Evolutionary conservation across 2,329 filamentous ascomycete species (phyloP), one percentile per base, ranked within the genome.

Genomic region (Ophiosphaerella korrae): DNA sequence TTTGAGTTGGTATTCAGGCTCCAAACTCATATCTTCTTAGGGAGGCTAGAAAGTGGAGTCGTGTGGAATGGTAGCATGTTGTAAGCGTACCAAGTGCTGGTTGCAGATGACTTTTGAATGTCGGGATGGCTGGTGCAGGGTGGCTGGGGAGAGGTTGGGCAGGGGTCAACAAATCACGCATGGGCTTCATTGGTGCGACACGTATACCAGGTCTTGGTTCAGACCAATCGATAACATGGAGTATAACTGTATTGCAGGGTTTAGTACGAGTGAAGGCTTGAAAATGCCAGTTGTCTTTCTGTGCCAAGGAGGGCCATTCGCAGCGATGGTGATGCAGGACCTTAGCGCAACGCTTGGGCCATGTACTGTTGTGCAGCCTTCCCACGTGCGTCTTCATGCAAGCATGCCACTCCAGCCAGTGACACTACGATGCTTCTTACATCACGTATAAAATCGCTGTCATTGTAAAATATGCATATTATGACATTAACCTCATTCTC

Each of bases 1-100:
- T 65, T 75, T 74, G 48, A 75, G 68, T 57, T 71, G 66, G 60
- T 73, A 71, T 41, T 66, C 60, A 31, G 70, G 57, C 54, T 72
- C 71, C 66, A 66, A 38, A 64, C 60, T 72, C 71, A 74, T 74
- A 52, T 71, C 69, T 57, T 66, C 62, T 57, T 50, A 49, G 55
- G 50, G 50, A 58, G 58, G 56, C 60, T 66, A 68, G 57, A 53
- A 43, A 63, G 58, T 58, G 59, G 60, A 63, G 62, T 58, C 60
- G 60, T 64, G 60, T 57, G 53, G 58, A 56, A 60, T 62, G 60
- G 55, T 64, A 40, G 59, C 66, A 71, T 70, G 29, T 39, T 62
- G 52, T 45, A 31, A 47, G 41, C 12, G 44, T 47, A 32, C 29
- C 29, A 14, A 36, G 13, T 42, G 53, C 32, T 51, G 63, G 60